These are phyloP conservation scores for Aphanomyces stellatus DNA, from an alignment of 352 stramenopile genomes.

Conservation along the genomic window DNA sequence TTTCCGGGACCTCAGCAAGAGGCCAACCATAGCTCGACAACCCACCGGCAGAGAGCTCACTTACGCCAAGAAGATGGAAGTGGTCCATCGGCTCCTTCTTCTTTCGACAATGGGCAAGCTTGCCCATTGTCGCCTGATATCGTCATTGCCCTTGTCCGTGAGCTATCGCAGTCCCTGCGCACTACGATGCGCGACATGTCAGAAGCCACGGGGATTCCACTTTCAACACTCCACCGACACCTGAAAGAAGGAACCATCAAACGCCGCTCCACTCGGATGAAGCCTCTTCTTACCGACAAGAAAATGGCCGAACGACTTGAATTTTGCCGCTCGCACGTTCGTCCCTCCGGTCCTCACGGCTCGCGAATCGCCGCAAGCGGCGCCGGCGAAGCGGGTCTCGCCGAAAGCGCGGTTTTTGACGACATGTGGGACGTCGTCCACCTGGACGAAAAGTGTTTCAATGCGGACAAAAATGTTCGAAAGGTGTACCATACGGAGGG, in stretches of 20 bases:
- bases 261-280: not conserved
- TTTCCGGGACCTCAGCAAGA: not conserved
- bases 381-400: too few relatives aligned
- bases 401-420: too few relatives aligned
- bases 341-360: too few relatives aligned
- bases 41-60: not conserved
- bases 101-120: not conserved
- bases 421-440: not conserved
- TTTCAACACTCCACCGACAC: not conserved
- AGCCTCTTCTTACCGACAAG: not conserved
- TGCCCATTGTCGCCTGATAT: not conserved
- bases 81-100: not conserved
- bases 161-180: not conserved
- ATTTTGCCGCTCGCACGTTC: too few relatives aligned
- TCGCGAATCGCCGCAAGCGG: too few relatives aligned
- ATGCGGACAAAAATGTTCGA: too few relatives aligned
- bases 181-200: not conserved
- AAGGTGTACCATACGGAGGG: too few relatives aligned
- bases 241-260: not conserved
- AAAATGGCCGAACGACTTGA: not conserved
- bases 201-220: not conserved
- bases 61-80: not conserved
- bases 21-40: not conserved
- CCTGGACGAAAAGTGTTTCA: too few relatives aligned
- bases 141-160: not conserved